Conservation (phyloP, 2,329 filamentous ascomycete species). For the Colletotrichum tanaceti region DNA sequence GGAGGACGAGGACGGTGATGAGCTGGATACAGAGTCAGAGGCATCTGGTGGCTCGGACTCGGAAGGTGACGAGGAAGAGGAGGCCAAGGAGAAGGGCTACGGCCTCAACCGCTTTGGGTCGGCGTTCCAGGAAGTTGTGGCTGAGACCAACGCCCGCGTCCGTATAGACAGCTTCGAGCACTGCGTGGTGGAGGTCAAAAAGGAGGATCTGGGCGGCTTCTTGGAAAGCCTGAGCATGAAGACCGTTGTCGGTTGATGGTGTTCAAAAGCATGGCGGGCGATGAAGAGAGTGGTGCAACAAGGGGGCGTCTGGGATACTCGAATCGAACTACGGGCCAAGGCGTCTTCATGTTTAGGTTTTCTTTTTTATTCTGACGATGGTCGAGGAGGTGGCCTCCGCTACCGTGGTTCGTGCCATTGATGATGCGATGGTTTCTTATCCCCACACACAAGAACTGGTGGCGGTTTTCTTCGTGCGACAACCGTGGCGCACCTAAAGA, state of each 20-base stretch:
- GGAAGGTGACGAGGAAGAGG: conserved; percentile 67
- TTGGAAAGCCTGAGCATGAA: conserved; percentile 93
- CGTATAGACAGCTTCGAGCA: conserved; percentile 97
- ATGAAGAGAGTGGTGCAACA: neutral
- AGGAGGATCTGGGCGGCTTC: conserved; percentile 92
- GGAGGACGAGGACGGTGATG: conserved; percentile 63
- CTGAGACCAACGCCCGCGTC: conserved; percentile 89
- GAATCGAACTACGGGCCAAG: neutral
- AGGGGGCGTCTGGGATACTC: conserved; percentile 1
- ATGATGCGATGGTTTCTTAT: conserved; percentile 51
- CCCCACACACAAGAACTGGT: conserved; percentile 51
- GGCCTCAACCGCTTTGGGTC: conserved; percentile 91
- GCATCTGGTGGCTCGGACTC: conserved; percentile 54
- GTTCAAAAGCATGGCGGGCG: neutral
- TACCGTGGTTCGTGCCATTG: conserved; percentile 45
- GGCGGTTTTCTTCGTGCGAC: conserved; percentile 51
- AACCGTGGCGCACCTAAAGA: conserved; percentile 47
- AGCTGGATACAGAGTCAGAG: conserved; percentile 57
- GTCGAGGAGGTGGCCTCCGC: conserved; percentile 43
- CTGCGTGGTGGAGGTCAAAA: conserved; percentile 96
- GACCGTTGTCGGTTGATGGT: conserved; percentile 74
- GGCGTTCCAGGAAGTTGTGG: conserved; percentile 94
- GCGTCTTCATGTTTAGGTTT: neutral
- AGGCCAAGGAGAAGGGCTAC: conserved; percentile 71
- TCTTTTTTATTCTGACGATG: conserved; percentile 7